These are phyloP conservation scores for Xylaria sp. DNA, from an alignment of 2,329 filamentous ascomycete genomes.

Conservation along the genomic window DNA sequence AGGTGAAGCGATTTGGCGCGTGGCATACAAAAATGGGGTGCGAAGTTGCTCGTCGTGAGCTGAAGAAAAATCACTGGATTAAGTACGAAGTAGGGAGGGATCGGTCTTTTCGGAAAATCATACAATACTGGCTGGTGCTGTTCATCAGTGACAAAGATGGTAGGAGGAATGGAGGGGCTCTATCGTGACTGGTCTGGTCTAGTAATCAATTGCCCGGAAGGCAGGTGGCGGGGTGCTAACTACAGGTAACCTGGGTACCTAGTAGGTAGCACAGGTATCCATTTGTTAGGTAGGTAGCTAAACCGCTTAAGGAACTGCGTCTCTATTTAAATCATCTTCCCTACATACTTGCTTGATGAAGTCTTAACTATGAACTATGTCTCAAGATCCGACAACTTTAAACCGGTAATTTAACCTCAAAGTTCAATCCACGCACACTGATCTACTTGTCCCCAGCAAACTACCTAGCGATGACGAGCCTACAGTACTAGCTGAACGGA, in stretches of 20 bases:
- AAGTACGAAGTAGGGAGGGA: not conserved
- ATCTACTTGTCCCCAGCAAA: not conserved
- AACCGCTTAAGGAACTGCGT: not conserved
- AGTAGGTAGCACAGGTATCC: no score
- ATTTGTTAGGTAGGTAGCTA: no score
- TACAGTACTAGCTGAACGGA: no score
- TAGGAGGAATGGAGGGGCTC: not conserved
- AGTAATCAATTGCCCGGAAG: not conserved
- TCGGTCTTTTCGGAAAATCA: not conserved
- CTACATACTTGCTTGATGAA: no score
- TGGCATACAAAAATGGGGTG: no score
- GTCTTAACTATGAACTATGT: not conserved
- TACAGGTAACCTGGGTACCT: no score
- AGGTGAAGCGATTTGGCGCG: not conserved
- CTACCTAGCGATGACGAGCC: not conserved
- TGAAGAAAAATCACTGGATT: not conserved
- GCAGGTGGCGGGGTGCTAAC: not conserved
- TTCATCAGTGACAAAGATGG: slow-evolving; percentile 1
- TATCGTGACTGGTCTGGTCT: not conserved
- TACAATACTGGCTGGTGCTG: not conserved
- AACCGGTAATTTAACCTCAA: not conserved
- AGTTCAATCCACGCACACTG: not conserved
- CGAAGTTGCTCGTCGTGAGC: not conserved
- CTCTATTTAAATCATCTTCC: not conserved
- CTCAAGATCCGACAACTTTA: not conserved